Conservation (phyloP, 768 basidiomycete species). For the Mycena capillaripes region DNA sequence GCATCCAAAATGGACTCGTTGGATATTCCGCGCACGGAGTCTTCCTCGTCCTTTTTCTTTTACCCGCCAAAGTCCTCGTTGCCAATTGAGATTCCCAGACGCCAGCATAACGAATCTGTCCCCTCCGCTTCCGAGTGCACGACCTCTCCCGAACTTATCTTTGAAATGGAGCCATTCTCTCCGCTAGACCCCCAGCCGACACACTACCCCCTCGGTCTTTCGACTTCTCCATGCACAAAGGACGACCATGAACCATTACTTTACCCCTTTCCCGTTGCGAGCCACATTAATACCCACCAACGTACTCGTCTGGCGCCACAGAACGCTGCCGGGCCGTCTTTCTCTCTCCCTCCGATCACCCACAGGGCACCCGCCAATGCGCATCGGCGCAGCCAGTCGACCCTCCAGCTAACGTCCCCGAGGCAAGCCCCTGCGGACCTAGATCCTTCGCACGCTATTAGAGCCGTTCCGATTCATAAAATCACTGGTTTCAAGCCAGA, state of each 20-base stretch:
- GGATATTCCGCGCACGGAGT: slow-evolving; percentile 19
- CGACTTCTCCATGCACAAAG: slow-evolving; percentile 28
- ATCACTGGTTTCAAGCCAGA: slow-evolving; percentile 40
- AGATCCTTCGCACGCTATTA: slow-evolving; percentile 31
- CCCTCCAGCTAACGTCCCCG: slow-evolving; percentile 10
- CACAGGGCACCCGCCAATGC: slow-evolving; percentile 2
- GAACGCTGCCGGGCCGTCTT: background rate
- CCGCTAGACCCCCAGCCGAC: slow-evolving; percentile 31
- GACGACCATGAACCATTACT: slow-evolving; percentile 30
- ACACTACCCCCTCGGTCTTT: slow-evolving; percentile 36
- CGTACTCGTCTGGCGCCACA: slow-evolving; percentile 6
- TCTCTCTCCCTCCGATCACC: slow-evolving; percentile 20
- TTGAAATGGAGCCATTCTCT: slow-evolving; percentile 64
- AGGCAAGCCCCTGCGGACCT: background rate
- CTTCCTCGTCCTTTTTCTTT: slow-evolving; percentile 31
- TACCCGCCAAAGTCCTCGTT: slow-evolving; percentile 48
- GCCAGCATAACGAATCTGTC: slow-evolving; percentile 42
- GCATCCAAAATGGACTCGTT: slow-evolving; percentile 29
- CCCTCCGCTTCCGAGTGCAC: slow-evolving; percentile 47
- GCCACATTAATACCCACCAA: slow-evolving; percentile 2
- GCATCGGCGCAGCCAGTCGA: slow-evolving; percentile 1
- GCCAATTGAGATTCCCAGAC: slow-evolving; percentile 62
- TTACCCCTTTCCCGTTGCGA: slow-evolving; percentile 30
- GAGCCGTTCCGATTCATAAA: slow-evolving; percentile 36
- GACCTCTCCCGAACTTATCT: slow-evolving; percentile 63